Evolutionary conservation across 176 grass and related monocot genomes (phyloP).

Genomic region (Olyra latifolia): DNA sequence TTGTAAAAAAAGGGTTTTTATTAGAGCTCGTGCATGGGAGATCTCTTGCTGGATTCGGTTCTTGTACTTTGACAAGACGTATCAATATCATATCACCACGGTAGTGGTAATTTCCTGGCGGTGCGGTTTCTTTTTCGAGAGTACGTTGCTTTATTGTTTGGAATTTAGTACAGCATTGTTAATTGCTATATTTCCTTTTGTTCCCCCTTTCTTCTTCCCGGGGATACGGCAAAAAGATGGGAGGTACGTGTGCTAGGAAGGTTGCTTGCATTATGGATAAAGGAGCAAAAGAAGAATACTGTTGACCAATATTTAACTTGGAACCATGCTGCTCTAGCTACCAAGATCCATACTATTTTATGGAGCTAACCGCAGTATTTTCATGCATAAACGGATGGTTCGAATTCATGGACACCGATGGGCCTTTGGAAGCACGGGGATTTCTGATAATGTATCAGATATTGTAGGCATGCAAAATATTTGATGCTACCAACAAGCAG

Average conservation of each 20-base stretch:
- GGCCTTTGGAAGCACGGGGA: background rate
- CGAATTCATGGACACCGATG: background rate
- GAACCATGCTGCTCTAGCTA: background rate
- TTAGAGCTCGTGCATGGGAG: slow-evolving; percentile 22
- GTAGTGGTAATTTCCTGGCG: slow-evolving; percentile 29
- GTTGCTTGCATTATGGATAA: background rate
- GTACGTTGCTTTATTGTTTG: background rate
- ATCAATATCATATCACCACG: slow-evolving; percentile 30
- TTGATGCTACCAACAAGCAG: background rate
- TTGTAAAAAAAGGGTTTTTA: slow-evolving; percentile 19
- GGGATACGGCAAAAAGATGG: background rate
- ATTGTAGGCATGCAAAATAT: background rate
- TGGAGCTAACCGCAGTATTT: background rate
- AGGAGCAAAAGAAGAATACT: background rate
- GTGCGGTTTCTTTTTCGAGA: background rate
- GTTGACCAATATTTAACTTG: background rate
- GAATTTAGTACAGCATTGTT: background rate
- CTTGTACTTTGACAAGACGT: slow-evolving; percentile 54
- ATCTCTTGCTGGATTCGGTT: slow-evolving; percentile 41
- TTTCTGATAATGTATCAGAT: background rate
- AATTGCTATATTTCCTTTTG: background rate
- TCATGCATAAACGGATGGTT: background rate
- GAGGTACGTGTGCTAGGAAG: background rate
- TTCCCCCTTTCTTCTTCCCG: background rate
- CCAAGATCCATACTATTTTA: slow-evolving; percentile 17